These are phyloP conservation scores for Kwoniella mangroviensis DNA, from an alignment of 768 basidiomycete genomes.

Conservation along the genomic window DNA sequence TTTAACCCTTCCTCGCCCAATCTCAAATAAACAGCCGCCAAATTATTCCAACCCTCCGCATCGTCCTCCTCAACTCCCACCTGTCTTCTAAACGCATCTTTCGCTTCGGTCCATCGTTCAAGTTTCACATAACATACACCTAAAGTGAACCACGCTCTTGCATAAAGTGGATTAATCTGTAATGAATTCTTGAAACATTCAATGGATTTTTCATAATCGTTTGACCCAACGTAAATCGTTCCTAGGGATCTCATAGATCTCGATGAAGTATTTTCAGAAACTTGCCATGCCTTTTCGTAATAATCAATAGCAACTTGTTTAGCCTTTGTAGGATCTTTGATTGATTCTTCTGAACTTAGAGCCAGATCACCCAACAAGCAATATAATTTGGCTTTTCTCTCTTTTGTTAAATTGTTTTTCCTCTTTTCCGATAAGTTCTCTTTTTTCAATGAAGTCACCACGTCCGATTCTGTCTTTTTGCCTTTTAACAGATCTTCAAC, in stretches of 20 bases:
- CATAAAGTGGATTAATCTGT: conserved; percentile 81
- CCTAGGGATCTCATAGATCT: conserved; percentile 92
- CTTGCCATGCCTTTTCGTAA: conserved; percentile 81
- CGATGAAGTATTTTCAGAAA: conserved; percentile 79
- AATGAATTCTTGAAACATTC: conserved; percentile 74
- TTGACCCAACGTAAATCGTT: conserved; percentile 74
- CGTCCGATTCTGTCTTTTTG: conserved; percentile 79
- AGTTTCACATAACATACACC: conserved; percentile 84
- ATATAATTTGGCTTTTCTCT: conserved; percentile 88
- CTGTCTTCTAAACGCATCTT: conserved; percentile 80
- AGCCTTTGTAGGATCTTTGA: conserved; percentile 62
- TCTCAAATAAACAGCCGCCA: conserved; percentile 91
- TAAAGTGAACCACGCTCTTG: conserved; percentile 95
- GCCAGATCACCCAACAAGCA: conserved; percentile 88
- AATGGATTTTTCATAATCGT: conserved; percentile 69
- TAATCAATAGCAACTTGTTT: conserved; percentile 67
- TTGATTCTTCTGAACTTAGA: conserved; percentile 32
- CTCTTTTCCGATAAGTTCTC: conserved; percentile 56
- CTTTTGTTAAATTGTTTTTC: conserved; percentile 63
- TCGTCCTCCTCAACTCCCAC: conserved; percentile 94
- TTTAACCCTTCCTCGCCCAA: conserved; percentile 64
- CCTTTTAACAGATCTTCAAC: conserved; percentile 86
- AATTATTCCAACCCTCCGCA: conserved; percentile 96
- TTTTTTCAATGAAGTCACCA: conserved; percentile 68
- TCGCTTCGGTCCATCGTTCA: conserved; percentile 83